Evolutionary conservation across 768 basidiomycete genomes (phyloP), one percentile per base, ranked within the genome.

Genomic region (Leccinum boreale): DNA sequence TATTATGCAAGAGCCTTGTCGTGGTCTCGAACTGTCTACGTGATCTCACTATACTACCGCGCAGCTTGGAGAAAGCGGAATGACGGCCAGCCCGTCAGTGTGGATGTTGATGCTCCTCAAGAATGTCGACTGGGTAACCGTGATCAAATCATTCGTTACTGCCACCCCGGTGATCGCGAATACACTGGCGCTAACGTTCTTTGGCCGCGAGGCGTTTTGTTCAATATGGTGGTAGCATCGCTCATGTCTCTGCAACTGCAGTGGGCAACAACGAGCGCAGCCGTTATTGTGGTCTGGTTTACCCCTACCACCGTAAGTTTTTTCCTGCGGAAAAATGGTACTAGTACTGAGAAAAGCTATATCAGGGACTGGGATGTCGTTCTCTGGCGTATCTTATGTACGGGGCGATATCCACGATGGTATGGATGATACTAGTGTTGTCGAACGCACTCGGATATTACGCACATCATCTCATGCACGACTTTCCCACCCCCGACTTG

Each of bases 301-400:
- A 74, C 71, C 0, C 75, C 74, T 8, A 76, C 74, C 1, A 58
- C 57, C 2, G 67, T 67, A 35, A 55, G 64, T 63, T 4, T 14
- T 19, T 54, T 24, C 33, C 7, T 2, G 9, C 0, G 1, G 3
- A 36, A 39, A 14, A 29, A 39, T 33, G 29, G 35, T 17, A 8
- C 4, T 12, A 3, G 52, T 24, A 46, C 15, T 52, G 9, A 35
- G 21, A 4, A 8, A 39, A 12, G 10, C 51, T 7, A 6, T 33
- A 8, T 33, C 19, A 66, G 68, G 68, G 69, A n/a, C 35, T 76
- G 3, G 75, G 75, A 7, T 76, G 75, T 46, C 72, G 73, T 55
- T 75, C 73, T 2, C 56, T 62, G 0, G 63, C 66, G 1, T 75
- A 74, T 49, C 19, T 74, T 35, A 42, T 67, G 12, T 75, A 74